Evolutionary conservation across 2,329 filamentous ascomycete genomes (phyloP).

Genomic region (Fusarium concolor): DNA sequence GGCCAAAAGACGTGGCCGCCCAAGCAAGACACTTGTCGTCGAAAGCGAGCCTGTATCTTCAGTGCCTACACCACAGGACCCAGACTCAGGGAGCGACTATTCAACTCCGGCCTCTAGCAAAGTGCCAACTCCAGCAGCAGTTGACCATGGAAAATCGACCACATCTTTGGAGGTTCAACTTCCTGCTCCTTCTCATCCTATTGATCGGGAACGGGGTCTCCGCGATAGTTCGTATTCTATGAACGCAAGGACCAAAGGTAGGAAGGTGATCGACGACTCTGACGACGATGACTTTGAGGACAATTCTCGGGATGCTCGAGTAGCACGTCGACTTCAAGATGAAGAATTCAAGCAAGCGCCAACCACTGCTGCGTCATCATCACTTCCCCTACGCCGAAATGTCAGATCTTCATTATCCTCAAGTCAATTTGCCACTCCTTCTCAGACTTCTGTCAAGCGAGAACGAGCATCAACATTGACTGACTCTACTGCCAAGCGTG

Average conservation of each 20-base stretch:
- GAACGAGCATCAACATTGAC: conserved; percentile 43
- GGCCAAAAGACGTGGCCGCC: conserved; percentile 33
- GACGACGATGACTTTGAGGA: conserved; percentile 51
- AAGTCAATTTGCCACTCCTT: conserved; percentile 1
- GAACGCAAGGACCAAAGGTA: conserved; percentile 59
- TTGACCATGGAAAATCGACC: conserved; percentile 36
- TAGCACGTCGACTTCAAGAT: conserved; percentile 52
- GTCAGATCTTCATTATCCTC: conserved; percentile 17
- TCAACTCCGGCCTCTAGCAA: conserved; percentile 55
- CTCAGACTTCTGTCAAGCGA: conserved; percentile 41
- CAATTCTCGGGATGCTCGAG: conserved; percentile 44
- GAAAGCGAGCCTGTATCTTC: conserved; percentile 51
- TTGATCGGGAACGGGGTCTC: conserved; percentile 48
- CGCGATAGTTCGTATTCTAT: conserved; percentile 62
- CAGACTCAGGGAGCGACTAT: conserved; percentile 49
- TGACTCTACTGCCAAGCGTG: conserved; percentile 19
- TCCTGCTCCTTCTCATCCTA: conserved; percentile 35
- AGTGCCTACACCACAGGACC: conserved; percentile 47
- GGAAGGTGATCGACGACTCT: conserved; percentile 55
- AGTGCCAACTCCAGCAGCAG: conserved; percentile 50
- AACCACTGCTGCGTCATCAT: neutral
- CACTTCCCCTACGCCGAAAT: conserved; percentile 30
- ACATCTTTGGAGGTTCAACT: conserved; percentile 49
- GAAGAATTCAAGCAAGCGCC: conserved; percentile 47
- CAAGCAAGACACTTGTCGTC: conserved; percentile 29